A percentile compares a stretch with the other conserved stretches of the same genome.
Conservation (phyloP, 176 grass and related monocot genomes). For the Lolium multiflorum region DNA sequence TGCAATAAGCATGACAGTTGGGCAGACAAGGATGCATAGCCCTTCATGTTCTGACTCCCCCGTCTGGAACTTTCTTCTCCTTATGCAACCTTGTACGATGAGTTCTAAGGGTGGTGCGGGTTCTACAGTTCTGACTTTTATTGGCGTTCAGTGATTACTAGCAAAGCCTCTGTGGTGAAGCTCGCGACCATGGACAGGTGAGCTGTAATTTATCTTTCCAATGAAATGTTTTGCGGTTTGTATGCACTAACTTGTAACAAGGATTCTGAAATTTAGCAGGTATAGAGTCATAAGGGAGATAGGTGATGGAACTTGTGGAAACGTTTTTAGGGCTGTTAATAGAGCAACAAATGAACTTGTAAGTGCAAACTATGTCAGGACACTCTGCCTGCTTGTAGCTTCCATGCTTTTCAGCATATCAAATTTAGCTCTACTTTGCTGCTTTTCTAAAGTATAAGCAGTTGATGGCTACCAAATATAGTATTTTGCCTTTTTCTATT, state of each 20-base stretch:
- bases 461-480: background rate
- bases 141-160: conserved; percentile 51
- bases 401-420: background rate
- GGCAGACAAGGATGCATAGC: conserved; percentile 51
- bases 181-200: conserved; percentile 62
- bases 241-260: background rate
- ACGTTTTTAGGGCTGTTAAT: conserved; percentile 82
- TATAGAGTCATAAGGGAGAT: conserved; percentile 83
- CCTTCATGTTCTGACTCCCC: conserved; percentile 45
- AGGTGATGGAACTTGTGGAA: conserved; percentile 92
- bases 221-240: background rate
- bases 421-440: background rate
- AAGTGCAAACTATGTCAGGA: conserved; percentile 34
- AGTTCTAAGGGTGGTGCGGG: conserved; percentile 31
- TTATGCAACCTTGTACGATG: conserved; percentile 43
- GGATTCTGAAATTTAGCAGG: conserved; percentile 45
- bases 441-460: background rate
- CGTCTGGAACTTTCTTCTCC: conserved; percentile 54
- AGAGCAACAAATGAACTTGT: conserved; percentile 86
- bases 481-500: background rate
- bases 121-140: conserved; percentile 28
- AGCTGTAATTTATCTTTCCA: background rate
- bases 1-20: conserved; percentile 57
- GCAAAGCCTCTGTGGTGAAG: conserved; percentile 32
- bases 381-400: background rate